Conservation (phyloP, 2,329 filamentous ascomycete species). For the Aspergillus eucalypticola region DNA sequence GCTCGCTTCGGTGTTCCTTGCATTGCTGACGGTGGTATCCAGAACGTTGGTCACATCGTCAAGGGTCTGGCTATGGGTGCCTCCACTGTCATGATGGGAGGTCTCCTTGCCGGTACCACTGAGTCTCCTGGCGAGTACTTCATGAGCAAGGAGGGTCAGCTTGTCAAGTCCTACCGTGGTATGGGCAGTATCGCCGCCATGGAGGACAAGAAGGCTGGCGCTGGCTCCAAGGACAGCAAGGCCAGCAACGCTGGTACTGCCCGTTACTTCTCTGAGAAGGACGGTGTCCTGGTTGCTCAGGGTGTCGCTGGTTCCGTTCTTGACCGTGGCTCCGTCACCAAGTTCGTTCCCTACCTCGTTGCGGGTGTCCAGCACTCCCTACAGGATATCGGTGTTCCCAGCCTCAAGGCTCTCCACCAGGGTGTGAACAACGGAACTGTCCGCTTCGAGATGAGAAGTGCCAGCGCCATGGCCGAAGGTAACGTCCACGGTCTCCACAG, state of each 20-base stretch:
- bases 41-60: slow-evolving; percentile 98
- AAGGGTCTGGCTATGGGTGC: slow-evolving; percentile 95
- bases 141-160: slow-evolving; percentile 92
- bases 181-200: slow-evolving; percentile 99
- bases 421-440: slow-evolving; percentile 72
- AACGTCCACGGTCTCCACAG: slow-evolving; percentile 96
- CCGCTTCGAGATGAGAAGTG: slow-evolving; percentile 90
- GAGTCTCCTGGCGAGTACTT: slow-evolving; percentile 97
- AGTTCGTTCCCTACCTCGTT: slow-evolving; percentile 93
- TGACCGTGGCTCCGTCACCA: slow-evolving; percentile 72
- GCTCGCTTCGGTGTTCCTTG: slow-evolving; percentile 93
- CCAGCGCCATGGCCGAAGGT: slow-evolving; percentile 92
- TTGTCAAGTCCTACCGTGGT: slow-evolving; percentile 98
- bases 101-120: slow-evolving; percentile 92
- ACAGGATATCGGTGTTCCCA: slow-evolving; percentile 89
- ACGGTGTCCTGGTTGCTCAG: slow-evolving; percentile 91
- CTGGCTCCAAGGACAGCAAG: slow-evolving; percentile 67
- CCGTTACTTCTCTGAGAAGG: slow-evolving; percentile 96
- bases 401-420: slow-evolving; percentile 73
- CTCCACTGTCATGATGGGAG: slow-evolving; percentile 98
- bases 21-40: slow-evolving; percentile 95
- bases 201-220: slow-evolving; percentile 96
- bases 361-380: slow-evolving; percentile 96
- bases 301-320: slow-evolving; percentile 77
- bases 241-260: slow-evolving; percentile 87